These are phyloP conservation scores for Tuber brumale DNA, from an alignment of 495 filamentous ascomycete species.

Conservation along the genomic window DNA sequence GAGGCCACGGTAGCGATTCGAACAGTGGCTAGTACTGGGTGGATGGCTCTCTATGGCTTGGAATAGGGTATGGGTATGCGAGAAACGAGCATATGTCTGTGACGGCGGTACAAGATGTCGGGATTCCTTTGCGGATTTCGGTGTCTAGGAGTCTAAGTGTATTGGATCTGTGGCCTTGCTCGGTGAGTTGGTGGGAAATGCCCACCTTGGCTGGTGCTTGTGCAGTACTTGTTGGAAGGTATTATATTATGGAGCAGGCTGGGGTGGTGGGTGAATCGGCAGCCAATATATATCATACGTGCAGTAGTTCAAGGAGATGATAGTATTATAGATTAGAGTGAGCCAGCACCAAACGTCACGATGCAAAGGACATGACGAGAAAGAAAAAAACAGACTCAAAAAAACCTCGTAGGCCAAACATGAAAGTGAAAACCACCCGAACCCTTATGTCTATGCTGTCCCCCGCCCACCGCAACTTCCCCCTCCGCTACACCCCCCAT, in stretches of 20 bases:
- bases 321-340: background rate
- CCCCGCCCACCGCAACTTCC: background rate
- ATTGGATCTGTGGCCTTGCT: background rate
- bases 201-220: background rate
- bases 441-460: background rate
- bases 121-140: background rate
- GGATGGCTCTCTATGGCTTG: too few relatives aligned
- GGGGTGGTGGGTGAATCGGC: background rate
- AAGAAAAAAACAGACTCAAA: background rate
- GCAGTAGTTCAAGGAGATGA: background rate
- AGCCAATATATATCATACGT: background rate
- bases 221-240: too few relatives aligned
- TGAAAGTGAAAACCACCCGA: background rate
- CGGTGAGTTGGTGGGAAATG: background rate
- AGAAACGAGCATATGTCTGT: too few relatives aligned
- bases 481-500: constrained; percentile 1
- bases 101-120: background rate
- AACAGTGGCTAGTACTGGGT: too few relatives aligned
- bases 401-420: background rate
- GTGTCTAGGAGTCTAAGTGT: background rate
- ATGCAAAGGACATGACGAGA: background rate
- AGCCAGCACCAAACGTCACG: background rate
- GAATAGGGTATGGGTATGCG: too few relatives aligned
- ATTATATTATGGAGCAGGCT: background rate
- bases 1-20: too few relatives aligned